Conservation (phyloP, 2,329 filamentous ascomycete genomes). For the Fusarium verrucosum region DNA sequence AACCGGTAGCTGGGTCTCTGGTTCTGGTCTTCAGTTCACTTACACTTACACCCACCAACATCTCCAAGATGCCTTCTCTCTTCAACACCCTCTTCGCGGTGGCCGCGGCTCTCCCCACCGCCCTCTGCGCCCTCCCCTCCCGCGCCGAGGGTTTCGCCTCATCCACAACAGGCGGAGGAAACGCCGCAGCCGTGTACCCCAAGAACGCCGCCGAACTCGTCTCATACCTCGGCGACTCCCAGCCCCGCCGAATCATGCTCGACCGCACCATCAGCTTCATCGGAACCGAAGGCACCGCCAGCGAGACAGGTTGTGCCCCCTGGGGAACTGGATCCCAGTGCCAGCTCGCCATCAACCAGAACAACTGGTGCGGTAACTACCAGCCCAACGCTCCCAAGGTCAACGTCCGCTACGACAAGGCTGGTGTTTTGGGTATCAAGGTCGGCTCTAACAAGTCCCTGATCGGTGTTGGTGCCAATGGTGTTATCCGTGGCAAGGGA, state of each 20-base stretch:
- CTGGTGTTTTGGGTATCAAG: slow-evolving; percentile 59
- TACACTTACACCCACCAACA: neutral
- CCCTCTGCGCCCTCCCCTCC: slow-evolving; percentile 45
- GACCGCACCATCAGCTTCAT: slow-evolving; percentile 66
- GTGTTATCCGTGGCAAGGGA: slow-evolving; percentile 67
- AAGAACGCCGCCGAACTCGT: slow-evolving; percentile 64
- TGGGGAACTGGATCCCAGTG: slow-evolving; percentile 63
- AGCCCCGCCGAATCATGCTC: slow-evolving; percentile 66
- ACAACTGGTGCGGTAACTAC: slow-evolving; percentile 68
- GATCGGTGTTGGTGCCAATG: slow-evolving; percentile 61
- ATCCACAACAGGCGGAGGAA: slow-evolving; percentile 69
- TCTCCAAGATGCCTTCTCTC: slow-evolving; percentile 36
- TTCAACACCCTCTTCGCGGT: slow-evolving; percentile 36
- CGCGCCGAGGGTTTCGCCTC: slow-evolving; percentile 56
- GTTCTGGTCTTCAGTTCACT: too few species aligned
- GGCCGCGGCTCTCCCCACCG: slow-evolving; percentile 31
- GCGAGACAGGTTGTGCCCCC: slow-evolving; percentile 65
- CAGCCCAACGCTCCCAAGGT: slow-evolving; percentile 59
- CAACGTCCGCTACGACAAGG: slow-evolving; percentile 60
- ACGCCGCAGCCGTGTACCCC: slow-evolving; percentile 63
- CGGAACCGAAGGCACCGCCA: slow-evolving; percentile 62
- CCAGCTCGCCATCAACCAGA: slow-evolving; percentile 68
- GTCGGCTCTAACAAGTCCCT: slow-evolving; percentile 67
- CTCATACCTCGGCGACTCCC: slow-evolving; percentile 64
- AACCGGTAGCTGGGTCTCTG: slow-evolving; percentile 33